Conservation (phyloP, 441 rosid genomes). For the Bocquillonia castaneifolia region DNA sequence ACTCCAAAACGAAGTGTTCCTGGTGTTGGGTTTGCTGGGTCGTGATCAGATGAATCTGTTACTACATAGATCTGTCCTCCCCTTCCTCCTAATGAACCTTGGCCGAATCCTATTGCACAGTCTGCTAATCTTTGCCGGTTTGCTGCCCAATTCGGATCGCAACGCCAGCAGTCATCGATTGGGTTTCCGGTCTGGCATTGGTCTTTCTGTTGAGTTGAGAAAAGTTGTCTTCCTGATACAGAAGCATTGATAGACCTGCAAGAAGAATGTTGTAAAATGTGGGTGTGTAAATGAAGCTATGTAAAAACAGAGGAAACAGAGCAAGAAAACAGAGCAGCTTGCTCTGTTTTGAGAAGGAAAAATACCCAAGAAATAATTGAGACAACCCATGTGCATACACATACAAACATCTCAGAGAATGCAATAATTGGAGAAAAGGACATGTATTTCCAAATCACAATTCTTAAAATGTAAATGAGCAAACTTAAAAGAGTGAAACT, state of each 20-base stretch:
- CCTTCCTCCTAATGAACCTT: conserved; percentile 64
- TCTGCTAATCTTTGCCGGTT: conserved; percentile 81
- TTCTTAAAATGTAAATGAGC: neutral
- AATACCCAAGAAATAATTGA: neutral
- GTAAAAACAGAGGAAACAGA: neutral
- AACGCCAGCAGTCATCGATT: conserved; percentile 92
- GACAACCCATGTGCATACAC: neutral
- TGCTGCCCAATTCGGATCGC: conserved; percentile 61
- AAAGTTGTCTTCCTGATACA: conserved; percentile 48
- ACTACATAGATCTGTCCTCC: conserved; percentile 77
- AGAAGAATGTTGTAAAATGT: conserved; percentile 15
- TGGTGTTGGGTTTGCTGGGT: conserved; percentile 61
- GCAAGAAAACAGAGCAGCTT: conserved; percentile 11
- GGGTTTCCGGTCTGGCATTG: conserved; percentile 84
- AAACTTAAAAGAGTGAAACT: neutral
- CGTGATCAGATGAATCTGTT: conserved; percentile 76
- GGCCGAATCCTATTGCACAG: conserved; percentile 77
- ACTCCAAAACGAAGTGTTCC: conserved; percentile 86
- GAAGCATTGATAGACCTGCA: conserved; percentile 65
- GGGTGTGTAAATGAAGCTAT: neutral
- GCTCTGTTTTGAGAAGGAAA: conserved; percentile 7
- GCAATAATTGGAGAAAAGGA: neutral
- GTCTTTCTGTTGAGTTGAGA: conserved; percentile 30
- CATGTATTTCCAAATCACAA: neutral
- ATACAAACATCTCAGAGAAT: neutral